A percentile compares a stretch with the other conserved stretches of the same genome.
phyloP scores from a whole-genome alignment of 1,284 basidiomycete genomes.

The Leccinum insigne region DNA sequence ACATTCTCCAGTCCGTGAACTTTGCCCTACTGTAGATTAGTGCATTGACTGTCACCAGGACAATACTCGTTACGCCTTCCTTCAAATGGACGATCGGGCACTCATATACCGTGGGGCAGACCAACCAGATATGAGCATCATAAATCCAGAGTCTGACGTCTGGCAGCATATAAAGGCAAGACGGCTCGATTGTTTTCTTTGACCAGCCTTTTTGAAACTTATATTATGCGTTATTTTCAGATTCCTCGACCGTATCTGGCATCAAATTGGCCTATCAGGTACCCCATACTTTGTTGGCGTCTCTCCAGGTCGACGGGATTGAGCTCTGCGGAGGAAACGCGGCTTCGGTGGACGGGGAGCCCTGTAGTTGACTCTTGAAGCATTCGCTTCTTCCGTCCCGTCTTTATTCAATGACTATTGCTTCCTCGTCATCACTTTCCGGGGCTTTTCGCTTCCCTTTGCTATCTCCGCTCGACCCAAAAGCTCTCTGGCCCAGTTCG shows the following conservation, averaged over 20 bases:
- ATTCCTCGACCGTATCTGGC: conserved; percentile 91
- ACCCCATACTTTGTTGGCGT: conserved; percentile 31
- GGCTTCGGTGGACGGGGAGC: not conserved
- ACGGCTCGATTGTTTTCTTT: conserved; percentile 3
- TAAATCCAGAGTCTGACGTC: conserved; percentile 98
- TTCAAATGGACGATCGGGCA: conserved; percentile 94
- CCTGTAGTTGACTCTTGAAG: not conserved
- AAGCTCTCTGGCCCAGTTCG: too few relatives aligned
- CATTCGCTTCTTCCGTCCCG: conserved; percentile 9
- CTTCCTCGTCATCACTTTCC: too few relatives aligned
- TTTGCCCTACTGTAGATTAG: not conserved
- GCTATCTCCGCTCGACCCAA: too few relatives aligned
- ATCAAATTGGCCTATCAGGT: conserved; percentile 94
- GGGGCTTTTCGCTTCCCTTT: too few relatives aligned
- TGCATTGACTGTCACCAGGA: conserved; percentile 51
- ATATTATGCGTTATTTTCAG: conserved; percentile 34
- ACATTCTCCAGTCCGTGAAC: conserved; percentile 74
- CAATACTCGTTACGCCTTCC: conserved; percentile 92
- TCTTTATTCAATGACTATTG: not conserved
- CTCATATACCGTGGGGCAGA: conserved; percentile 97
- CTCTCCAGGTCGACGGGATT: conserved; percentile 4
- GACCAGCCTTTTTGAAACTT: not conserved
- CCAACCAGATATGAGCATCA: conserved; percentile 97
- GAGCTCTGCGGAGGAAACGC: not conserved
- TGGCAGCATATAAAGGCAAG: conserved; percentile 93